Evolutionary conservation across 305 asterid genomes (phyloP).

Genomic region (Coffea humblotiana): DNA sequence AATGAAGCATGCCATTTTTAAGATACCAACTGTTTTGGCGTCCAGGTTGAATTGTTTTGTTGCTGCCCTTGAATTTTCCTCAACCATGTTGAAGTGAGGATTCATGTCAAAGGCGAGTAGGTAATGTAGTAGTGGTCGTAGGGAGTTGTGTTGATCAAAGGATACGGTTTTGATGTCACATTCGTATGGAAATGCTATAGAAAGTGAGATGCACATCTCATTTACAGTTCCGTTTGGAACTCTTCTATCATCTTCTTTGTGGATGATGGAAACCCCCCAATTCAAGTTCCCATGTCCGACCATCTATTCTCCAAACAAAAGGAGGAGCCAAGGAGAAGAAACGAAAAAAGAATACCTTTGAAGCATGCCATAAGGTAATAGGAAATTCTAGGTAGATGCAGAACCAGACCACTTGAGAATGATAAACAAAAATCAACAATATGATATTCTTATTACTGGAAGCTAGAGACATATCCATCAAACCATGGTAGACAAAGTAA

Average conservation of each 20-base stretch:
- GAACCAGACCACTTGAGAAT: neutral
- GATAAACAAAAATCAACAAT: neutral
- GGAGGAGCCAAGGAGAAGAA: too few species aligned
- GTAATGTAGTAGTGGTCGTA: neutral
- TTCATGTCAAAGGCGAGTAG: neutral
- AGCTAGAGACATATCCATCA: conserved; percentile 23
- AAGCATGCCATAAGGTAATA: neutral
- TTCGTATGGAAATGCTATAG: neutral
- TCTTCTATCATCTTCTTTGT: neutral
- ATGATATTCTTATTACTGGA: conserved; percentile 13
- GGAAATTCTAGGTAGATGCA: too few species aligned
- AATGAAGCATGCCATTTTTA: neutral
- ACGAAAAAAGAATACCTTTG: neutral
- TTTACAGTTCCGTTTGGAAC: neutral
- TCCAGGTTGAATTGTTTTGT: neutral
- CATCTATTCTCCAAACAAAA: too few species aligned
- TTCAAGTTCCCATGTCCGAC: neutral
- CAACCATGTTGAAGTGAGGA: neutral
- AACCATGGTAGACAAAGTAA: conserved; percentile 17
- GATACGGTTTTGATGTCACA: neutral
- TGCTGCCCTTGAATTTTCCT: neutral
- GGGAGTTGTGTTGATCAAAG: neutral
- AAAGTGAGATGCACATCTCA: neutral
- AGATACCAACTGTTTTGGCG: neutral
- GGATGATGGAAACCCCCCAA: neutral